phyloP scores from a whole-genome alignment of 2,329 filamentous ascomycete species.

The Ceratocystis huliohia region DNA sequence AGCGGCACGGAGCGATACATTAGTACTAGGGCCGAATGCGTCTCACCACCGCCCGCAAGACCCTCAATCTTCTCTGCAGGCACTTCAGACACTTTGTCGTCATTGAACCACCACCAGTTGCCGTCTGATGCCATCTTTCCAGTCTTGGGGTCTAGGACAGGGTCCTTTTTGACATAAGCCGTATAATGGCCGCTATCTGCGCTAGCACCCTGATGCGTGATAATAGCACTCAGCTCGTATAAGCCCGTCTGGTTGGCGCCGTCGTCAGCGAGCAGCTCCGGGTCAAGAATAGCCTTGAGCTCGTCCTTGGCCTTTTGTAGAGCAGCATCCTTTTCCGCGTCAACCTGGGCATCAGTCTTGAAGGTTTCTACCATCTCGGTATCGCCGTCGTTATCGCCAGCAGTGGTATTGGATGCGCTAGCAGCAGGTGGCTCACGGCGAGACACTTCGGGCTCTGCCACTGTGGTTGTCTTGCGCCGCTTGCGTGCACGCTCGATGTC shows the following conservation, averaged over 20 bases:
- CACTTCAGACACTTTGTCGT: slow-evolving; percentile 92
- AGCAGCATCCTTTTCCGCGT: slow-evolving; percentile 66
- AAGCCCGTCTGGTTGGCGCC: slow-evolving; percentile 86
- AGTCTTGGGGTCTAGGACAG: slow-evolving; percentile 55
- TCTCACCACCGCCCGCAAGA: slow-evolving; percentile 78
- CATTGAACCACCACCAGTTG: slow-evolving; percentile 99
- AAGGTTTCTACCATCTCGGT: slow-evolving; percentile 61
- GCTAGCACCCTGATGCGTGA: slow-evolving; percentile 92
- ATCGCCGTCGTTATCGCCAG: slow-evolving; percentile 60
- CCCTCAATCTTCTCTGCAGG: slow-evolving; percentile 81
- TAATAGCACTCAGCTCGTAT: slow-evolving; percentile 85
- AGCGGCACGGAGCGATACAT: slow-evolving; percentile 65
- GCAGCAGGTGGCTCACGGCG: slow-evolving; percentile 30
- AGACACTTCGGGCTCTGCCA: slow-evolving; percentile 37
- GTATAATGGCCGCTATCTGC: slow-evolving; percentile 98
- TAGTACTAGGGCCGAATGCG: slow-evolving; percentile 68
- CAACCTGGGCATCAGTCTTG: slow-evolving; percentile 90
- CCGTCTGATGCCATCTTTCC: slow-evolving; percentile 76
- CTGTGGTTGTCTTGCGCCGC: slow-evolving; percentile 58
- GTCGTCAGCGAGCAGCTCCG: slow-evolving; percentile 60
- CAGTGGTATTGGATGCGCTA: slow-evolving; percentile 32
- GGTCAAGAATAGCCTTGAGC: slow-evolving; percentile 63
- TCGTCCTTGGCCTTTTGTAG: slow-evolving; percentile 79
- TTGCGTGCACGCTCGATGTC: slow-evolving; percentile 87
- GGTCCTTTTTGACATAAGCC: slow-evolving; percentile 88